These are phyloP conservation scores for Leccinum arenicola DNA, from an alignment of 768 basidiomycete species.

Conservation along the genomic window DNA sequence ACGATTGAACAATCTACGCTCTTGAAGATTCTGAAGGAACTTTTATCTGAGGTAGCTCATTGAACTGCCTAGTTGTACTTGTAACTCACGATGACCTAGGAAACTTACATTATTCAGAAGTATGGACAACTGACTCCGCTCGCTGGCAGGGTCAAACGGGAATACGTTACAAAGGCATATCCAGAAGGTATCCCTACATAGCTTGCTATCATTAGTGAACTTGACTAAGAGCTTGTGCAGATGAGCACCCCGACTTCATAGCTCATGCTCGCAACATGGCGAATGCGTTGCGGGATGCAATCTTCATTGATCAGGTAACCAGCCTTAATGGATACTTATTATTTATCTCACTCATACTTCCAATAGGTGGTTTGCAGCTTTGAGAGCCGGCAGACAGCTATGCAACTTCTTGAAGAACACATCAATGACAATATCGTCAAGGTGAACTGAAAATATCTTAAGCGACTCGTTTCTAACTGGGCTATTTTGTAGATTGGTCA, in stretches of 20 bases:
- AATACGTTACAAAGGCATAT: slow-evolving; percentile 57
- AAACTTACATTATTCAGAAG: slow-evolving; percentile 66
- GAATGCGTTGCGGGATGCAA: slow-evolving; percentile 59
- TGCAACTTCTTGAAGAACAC: slow-evolving; percentile 82
- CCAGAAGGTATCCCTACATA: slow-evolving; percentile 52
- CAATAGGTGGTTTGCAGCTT: slow-evolving; percentile 51
- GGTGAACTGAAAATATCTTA: slow-evolving; percentile 35
- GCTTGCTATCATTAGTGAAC: background rate
- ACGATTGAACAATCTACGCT: slow-evolving; percentile 89
- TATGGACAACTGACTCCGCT: slow-evolving; percentile 64
- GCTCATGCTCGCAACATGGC: slow-evolving; percentile 69
- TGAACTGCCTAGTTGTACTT: background rate
- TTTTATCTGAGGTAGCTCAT: slow-evolving; percentile 65
- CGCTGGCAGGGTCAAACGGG: slow-evolving; percentile 54
- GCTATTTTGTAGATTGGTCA: slow-evolving; percentile 61
- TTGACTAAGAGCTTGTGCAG: slow-evolving; percentile 37
- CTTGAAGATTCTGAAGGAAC: slow-evolving; percentile 65
- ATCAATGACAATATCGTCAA: slow-evolving; percentile 92
- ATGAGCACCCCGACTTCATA: slow-evolving; percentile 74
- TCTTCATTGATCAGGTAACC: slow-evolving; percentile 82
- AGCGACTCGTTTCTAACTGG: background rate
- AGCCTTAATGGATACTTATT: background rate
- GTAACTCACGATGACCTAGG: slow-evolving; percentile 39
- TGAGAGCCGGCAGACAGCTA: slow-evolving; percentile 52
- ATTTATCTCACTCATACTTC: background rate